Conservation (phyloP, 2,329 filamentous ascomycete species). For the Dactylonectria estremocensis region DNA sequence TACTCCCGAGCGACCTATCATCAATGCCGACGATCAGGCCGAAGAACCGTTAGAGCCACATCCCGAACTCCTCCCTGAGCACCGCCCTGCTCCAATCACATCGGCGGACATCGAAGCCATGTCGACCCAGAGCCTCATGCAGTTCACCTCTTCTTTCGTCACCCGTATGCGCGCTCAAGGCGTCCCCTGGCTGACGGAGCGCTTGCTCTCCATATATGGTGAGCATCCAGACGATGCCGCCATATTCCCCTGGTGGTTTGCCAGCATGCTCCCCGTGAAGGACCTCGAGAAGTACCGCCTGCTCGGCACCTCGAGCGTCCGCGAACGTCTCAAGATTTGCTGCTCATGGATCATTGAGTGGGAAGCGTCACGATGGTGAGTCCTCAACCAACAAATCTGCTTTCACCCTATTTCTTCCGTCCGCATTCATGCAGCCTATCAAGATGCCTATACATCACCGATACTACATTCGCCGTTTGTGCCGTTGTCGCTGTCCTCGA, state of each 20-base stretch:
- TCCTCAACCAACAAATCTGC: conserved; percentile 15
- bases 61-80: not conserved
- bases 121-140: conserved; percentile 80
- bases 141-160: conserved; percentile 77
- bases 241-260: conserved; percentile 92
- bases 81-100: not conserved
- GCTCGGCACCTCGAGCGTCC: conserved; percentile 80
- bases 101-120: conserved; percentile 56
- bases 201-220: conserved; percentile 82
- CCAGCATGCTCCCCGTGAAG: conserved; percentile 82
- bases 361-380: conserved; percentile 81
- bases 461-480: conserved; percentile 5
- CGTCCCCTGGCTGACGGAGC: conserved; percentile 81
- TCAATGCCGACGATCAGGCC: conserved; percentile 21
- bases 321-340: conserved; percentile 87
- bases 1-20: not conserved
- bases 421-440: not conserved
- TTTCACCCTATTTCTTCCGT: not conserved
- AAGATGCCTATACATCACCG: not conserved
- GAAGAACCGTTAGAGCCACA: conserved; percentile 15
- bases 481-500: conserved; percentile 26
- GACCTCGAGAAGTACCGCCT: conserved; percentile 86
- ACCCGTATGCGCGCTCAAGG: conserved; percentile 77
- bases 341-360: conserved; percentile 83
- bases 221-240: conserved; percentile 83